phyloP scores from a whole-genome alignment of 208 protist genomes.

The Phytomonas sp. region DNA sequence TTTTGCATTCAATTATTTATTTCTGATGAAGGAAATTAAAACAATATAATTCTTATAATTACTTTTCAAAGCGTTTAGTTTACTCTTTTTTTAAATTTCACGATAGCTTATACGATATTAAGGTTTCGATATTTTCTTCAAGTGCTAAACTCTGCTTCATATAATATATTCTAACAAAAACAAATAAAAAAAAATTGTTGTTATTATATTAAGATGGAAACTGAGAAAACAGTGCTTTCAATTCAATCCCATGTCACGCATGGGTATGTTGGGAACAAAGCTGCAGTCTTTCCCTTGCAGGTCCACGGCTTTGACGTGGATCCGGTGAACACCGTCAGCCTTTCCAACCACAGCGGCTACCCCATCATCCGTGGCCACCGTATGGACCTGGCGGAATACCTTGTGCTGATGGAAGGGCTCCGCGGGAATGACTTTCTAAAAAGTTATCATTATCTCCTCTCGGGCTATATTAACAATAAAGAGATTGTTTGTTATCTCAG shows the following conservation, averaged over 20 bases:
- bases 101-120: too few species aligned
- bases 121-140: too few species aligned
- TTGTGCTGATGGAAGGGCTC: constrained; percentile 74
- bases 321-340: constrained; percentile 91
- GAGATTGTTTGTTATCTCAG: constrained; percentile 66
- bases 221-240: constrained; percentile 20
- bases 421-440: constrained; percentile 74
- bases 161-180: neutral
- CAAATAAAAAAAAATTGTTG: neutral
- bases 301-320: constrained; percentile 93
- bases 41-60: too few species aligned
- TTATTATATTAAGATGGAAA: neutral
- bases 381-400: constrained; percentile 74
- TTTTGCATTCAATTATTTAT: neutral
- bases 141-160: neutral
- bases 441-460: constrained; percentile 86
- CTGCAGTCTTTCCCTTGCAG: constrained; percentile 91
- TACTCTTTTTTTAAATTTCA: too few species aligned
- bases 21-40: too few species aligned
- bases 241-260: constrained; percentile 94
- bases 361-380: constrained; percentile 81
- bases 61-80: too few species aligned
- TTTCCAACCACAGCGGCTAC: constrained; percentile 94
- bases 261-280: constrained; percentile 95
- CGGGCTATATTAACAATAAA: constrained; percentile 91